These are phyloP conservation scores for Apiospora marii DNA, from an alignment of 2,329 filamentous ascomycete species.

Conservation along the genomic window DNA sequence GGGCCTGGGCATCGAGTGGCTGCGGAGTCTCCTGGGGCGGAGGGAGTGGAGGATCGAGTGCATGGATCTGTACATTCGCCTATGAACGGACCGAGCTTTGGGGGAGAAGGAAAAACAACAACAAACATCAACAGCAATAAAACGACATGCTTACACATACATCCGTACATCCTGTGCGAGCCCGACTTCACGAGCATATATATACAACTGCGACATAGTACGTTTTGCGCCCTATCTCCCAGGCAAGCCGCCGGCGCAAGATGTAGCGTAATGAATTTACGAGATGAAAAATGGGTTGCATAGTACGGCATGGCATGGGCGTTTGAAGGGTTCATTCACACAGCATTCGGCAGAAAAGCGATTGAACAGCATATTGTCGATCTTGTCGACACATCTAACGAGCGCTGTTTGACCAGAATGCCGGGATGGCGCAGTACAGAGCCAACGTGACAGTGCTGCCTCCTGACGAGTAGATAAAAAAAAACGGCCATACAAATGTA, in stretches of 20 bases:
- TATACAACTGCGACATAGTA: not conserved
- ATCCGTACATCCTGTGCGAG: not conserved
- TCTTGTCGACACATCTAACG: not conserved
- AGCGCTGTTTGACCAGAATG: not conserved
- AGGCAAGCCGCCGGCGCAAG: not conserved
- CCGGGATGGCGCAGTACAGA: not conserved
- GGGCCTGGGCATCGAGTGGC: conserved; percentile 83
- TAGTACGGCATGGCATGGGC: conserved; percentile 4
- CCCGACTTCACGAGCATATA: not conserved
- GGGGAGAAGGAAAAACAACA: not conserved
- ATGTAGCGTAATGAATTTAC: not conserved
- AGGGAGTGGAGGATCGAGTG: conserved; percentile 92
- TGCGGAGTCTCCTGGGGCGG: conserved; percentile 80
- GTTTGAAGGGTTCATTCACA: not conserved
- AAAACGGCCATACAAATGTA: not conserved
- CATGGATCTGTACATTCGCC: conserved; percentile 83
- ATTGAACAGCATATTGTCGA: not conserved
- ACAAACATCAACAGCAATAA: not conserved
- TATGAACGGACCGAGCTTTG: conserved; percentile 54
- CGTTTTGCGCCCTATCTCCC: not conserved
- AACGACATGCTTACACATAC: conserved; percentile 3
- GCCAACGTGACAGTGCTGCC: not conserved
- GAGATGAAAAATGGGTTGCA: not conserved
- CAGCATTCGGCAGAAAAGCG: not conserved
- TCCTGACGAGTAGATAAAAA: not conserved